These are phyloP conservation scores for Helicostylum pulchrum DNA, from an alignment of 192 early-diverging fungal genomes.

Conservation along the genomic window DNA sequence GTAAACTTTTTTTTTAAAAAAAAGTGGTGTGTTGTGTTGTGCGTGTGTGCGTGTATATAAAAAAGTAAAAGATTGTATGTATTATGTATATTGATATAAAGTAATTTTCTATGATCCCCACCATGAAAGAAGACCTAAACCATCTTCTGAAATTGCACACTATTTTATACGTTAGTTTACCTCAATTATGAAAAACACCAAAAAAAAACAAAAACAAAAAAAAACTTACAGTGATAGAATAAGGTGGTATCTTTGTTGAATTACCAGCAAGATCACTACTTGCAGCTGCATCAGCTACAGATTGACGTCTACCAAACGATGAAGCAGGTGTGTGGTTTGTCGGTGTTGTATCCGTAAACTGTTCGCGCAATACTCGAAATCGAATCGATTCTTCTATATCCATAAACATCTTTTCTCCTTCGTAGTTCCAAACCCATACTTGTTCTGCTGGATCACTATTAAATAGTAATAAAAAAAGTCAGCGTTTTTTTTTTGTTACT, in stretches of 20 bases:
- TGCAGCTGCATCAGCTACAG: constrained; percentile 33
- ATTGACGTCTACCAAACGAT: constrained; percentile 35
- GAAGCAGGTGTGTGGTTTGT: constrained; percentile 44
- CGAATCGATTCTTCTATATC: constrained; percentile 76
- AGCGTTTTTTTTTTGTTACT: no score
- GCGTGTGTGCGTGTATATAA: not conserved
- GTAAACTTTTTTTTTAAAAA: constrained; percentile 1
- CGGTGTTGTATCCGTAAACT: constrained; percentile 76
- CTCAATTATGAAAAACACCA: not conserved
- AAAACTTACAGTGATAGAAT: constrained; percentile 47
- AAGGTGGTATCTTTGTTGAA: constrained; percentile 51
- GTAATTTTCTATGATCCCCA: constrained; percentile 45
- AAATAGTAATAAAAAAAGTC: constrained; percentile 2
- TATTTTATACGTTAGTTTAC: constrained; percentile 2
- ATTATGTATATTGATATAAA: not conserved
- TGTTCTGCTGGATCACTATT: constrained; percentile 60
- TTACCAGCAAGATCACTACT: constrained; percentile 43
- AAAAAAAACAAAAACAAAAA: not conserved
- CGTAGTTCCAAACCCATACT: constrained; percentile 87
- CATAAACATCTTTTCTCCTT: constrained; percentile 75
- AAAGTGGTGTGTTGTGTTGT: not conserved
- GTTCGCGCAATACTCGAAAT: constrained; percentile 70
- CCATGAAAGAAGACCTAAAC: constrained; percentile 70
- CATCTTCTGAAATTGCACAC: constrained; percentile 67
- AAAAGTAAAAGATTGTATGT: not conserved